Percentiles rank a stretch among this genome's conserved stretches.
phyloP scores from a whole-genome alignment of 2,329 filamentous ascomycete genomes.

The Verticillium dahliae region DNA sequence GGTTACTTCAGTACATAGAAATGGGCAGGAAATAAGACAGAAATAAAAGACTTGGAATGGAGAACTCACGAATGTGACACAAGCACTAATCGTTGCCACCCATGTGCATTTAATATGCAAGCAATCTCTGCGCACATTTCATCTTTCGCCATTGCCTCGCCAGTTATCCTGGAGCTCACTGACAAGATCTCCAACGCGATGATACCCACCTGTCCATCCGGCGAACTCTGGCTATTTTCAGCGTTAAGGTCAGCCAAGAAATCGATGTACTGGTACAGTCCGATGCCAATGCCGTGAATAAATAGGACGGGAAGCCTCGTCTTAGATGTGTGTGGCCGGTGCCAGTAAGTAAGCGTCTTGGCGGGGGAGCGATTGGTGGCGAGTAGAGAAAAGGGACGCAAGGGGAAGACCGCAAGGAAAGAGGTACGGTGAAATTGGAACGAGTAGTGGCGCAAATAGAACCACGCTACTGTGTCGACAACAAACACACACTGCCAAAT shows the following conservation, averaged over 20 bases:
- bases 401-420: conserved; percentile 46
- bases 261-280: conserved; percentile 53
- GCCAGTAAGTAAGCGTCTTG: conserved; percentile 54
- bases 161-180: conserved; percentile 56
- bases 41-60: not conserved
- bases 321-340: conserved; percentile 53
- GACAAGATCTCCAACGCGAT: conserved; percentile 61
- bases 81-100: conserved; percentile 52
- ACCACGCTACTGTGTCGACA: conserved; percentile 25
- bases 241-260: conserved; percentile 48
- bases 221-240: conserved; percentile 13
- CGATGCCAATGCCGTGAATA: conserved; percentile 66
- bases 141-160: conserved; percentile 39
- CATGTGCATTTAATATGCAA: conserved; percentile 49
- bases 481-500: not conserved
- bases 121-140: conserved; percentile 51
- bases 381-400: conserved; percentile 42
- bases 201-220: conserved; percentile 48
- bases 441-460: conserved; percentile 43
- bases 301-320: conserved; percentile 55
- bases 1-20: not conserved
- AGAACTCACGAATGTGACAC: conserved; percentile 42
- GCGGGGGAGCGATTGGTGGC: conserved; percentile 39
- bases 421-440: conserved; percentile 10
- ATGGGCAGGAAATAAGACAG: not conserved